Base-by-base conservation (phyloP, 2,329 filamentous ascomycete genomes). In the Fusarium sp. region DNA sequence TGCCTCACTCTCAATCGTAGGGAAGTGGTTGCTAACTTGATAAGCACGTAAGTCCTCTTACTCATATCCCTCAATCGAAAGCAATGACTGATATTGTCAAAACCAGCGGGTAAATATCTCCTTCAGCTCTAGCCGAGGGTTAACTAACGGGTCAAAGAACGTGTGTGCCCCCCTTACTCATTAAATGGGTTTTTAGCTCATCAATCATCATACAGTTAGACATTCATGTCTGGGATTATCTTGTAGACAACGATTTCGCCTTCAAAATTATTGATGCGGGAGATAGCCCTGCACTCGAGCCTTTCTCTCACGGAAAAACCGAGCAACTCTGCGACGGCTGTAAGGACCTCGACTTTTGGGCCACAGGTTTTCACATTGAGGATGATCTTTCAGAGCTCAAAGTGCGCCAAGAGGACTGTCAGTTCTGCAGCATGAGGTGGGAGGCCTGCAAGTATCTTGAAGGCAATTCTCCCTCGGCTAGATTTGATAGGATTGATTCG, bases 391-490 rank as follows among this genome's bases (percentile, higher is more conserved):
- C 20, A 11, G 64, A 54, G 5, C 45, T 65, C 10, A 61, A 65
- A 9, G 7, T 4, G 2, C 31, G 22, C 6, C 10, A 27, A 14
- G 22, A 50, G n/a, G 18, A 18, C 16, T 71, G 69, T 31, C 42
- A 29, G 2, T 66, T 68, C 25, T 71, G 69, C 8, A 18, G 25
- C 8, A 62, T 71, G 61, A 65, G 62, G 18, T 71, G 69, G 69
- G 52, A 63, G 16, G 62, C 29, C 1, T 66, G 57, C 35, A 69
- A 71, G 4, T 33, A 68, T 63, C 62, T 66, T 7, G 62, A 62
- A 35, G 20, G 25, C 4, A 16, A 18, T 5, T 18, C 58, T n/a
- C 33, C 35, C 11, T 29, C 22, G 2, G 58, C 47, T 0, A n/a
- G 35, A 6, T 66, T 71, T 10, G 35, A 63, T 4, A 59, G 62